Base-by-base conservation (phyloP, 2,329 filamentous ascomycete genomes). In the Phyllosticta paracitricarpa region DNA sequence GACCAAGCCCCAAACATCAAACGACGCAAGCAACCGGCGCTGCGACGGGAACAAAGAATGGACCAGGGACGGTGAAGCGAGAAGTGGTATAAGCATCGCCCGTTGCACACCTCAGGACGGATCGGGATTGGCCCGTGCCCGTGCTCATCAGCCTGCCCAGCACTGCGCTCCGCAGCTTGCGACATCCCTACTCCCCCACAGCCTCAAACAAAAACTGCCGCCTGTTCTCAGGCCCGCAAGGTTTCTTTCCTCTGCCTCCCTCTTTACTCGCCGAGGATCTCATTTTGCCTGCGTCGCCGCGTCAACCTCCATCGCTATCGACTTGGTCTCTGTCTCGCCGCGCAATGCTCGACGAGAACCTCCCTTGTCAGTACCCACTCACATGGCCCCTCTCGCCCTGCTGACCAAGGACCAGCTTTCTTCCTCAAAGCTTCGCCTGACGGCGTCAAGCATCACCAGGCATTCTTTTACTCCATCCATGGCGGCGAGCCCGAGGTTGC, bases 341-440 rank as follows among this genome's bases (percentile, higher is more conserved):
- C 65, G 25, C 53, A 62, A 96, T 96, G 91, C 83, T 96, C 69
- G 91, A 96, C 85, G 90, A 95, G 73, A 96, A 92, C 74, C 84
- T 97, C n/a, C 92, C 92, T 61, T 91, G 81, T 83, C 68, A 64
- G 68, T 61, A 10, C 17, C 14, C 10, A 25, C 26, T 40, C 48
- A 9, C 14, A 48, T 26, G 40, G 62, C 75, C 77, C 22, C 78
- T 3, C 25, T 33, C 78, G 35, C 74, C 80, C 62, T 79, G 40
- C 57, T 59, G 24, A 56, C 40, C 33, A 4, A 10, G 22, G 25
- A 4, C 48, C 65, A 83, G 82, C 81, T 59, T 86, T 86, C 76
- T 84, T 83, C 68, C 75, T 85, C 65, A 84, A 83, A 68, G 72
- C 77, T 7, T 79, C 79, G 48, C 75, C 75, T 60, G 79, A 80